Evolutionary conservation across 805 yeast genomes (phyloP).

Genomic region (Myxozyma melibiosi): DNA sequence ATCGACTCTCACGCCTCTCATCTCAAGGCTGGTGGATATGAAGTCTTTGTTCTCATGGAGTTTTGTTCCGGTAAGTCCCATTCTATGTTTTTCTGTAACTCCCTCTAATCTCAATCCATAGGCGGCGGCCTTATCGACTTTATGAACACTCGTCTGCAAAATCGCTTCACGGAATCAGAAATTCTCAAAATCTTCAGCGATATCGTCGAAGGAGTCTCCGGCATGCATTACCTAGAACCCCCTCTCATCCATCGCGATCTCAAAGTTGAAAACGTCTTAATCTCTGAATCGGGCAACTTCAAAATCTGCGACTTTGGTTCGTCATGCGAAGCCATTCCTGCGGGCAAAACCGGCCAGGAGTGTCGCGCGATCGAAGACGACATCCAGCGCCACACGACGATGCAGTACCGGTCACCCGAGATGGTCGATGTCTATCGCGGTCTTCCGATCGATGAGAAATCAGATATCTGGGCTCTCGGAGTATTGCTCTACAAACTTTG

Average conservation of each 20-base stretch:
- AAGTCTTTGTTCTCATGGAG: constrained; percentile 91
- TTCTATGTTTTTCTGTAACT: background rate
- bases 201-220: constrained; percentile 73
- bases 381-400: constrained; percentile 87
- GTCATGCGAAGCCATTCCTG: constrained; percentile 59
- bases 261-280: constrained; percentile 90
- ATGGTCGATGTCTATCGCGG: constrained; percentile 89
- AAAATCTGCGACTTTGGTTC: constrained; percentile 95
- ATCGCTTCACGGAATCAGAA: constrained; percentile 75
- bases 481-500: constrained; percentile 86
- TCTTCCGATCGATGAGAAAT: constrained; percentile 83
- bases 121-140: constrained; percentile 77
- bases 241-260: constrained; percentile 88
- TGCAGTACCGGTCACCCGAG: constrained; percentile 94
- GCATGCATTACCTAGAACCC: constrained; percentile 73
- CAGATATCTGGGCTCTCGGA: constrained; percentile 97
- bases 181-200: constrained; percentile 83
- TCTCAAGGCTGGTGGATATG: constrained; percentile 60
- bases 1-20: constrained; percentile 95
- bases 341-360: constrained; percentile 75
- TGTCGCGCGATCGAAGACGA: constrained; percentile 80
- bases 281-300: constrained; percentile 65
- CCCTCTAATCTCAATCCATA: background rate
- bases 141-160: constrained; percentile 82
- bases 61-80: constrained; percentile 64